Evolutionary conservation across 2,329 filamentous ascomycete species (phyloP), one percentile per base, ranked within the genome.

Genomic region (Fusarium sacchari): DNA sequence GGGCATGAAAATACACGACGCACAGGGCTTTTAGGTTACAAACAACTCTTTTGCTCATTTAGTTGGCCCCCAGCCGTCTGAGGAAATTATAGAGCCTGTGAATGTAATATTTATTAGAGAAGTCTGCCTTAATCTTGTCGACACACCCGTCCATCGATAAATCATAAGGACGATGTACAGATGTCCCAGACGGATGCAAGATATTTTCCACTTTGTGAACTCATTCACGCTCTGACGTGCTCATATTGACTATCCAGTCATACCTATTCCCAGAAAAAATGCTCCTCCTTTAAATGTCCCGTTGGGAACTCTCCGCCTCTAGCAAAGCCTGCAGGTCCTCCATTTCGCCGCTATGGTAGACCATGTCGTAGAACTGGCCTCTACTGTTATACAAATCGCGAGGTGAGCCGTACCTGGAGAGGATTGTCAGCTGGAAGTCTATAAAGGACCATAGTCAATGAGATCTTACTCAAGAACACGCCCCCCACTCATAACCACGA

Each of bases 401-500:
- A 6, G 87, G 87, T 24, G 83, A 83, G 13, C 87, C 87, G 24
- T 82, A 79, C 68, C 84, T 86, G 65, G 26, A 42, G 36, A 24
- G 22, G 7, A 40, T 26, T 28, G 59, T 76, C 15, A 72, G 65
- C 26, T 49, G 9, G 30, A 22, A 24, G 26, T 44, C 15, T 55
- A 24, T 12, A 26, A 49, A 12, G 39, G 15, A 24, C 8, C 28
- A 24, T 53, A 32, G n/a, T 64, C 22, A 28, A 32, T 37, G 39
- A 56, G 22, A 40, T 77, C 83, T 79, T 82, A 86, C 85, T 90
- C 88, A 15, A 88, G 73, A 12, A 90, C 86, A 36, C 81, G 81
- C 2, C 88, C 88, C 1, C 83, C 84, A 13, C 84, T 84, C 86
- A 91, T 86, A 22, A 91, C 88, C 7, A 90, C 84, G 2, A 91